phyloP scores from a whole-genome alignment of 1,139 yeast species.

The Candida sp. region DNA sequence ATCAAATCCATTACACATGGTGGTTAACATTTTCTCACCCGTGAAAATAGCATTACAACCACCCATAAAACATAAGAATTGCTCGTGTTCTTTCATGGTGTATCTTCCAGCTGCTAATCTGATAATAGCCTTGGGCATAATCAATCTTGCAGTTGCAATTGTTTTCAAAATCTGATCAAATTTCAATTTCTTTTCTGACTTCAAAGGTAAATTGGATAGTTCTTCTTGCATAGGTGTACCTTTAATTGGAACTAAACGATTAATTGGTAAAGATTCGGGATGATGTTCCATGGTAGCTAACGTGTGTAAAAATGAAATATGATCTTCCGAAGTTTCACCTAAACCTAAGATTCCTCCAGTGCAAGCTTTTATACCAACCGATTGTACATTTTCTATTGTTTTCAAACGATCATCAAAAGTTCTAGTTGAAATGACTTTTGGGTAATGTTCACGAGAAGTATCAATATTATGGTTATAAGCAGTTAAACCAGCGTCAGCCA shows the following conservation, averaged over 20 bases:
- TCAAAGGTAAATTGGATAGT: constrained; percentile 35
- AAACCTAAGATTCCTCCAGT: constrained; percentile 80
- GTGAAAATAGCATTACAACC: constrained; percentile 83
- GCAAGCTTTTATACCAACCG: constrained; percentile 68
- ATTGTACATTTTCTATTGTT: constrained; percentile 62
- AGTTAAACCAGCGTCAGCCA: constrained; percentile 70
- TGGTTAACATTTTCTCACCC: constrained; percentile 78
- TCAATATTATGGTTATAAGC: constrained; percentile 83
- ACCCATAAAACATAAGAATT: constrained; percentile 70
- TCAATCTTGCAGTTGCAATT: constrained; percentile 69
- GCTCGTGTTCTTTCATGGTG: constrained; percentile 78
- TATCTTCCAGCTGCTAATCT: constrained; percentile 81
- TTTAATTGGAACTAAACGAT: constrained; percentile 70
- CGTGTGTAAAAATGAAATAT: constrained; percentile 64
- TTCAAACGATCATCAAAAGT: constrained; percentile 65
- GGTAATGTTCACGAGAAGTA: constrained; percentile 75
- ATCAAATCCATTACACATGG: constrained; percentile 85
- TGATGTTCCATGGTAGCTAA: constrained; percentile 64
- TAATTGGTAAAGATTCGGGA: constrained; percentile 82
- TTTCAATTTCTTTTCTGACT: constrained; percentile 39
- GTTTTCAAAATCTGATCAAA: constrained; percentile 66
- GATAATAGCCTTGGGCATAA: constrained; percentile 71
- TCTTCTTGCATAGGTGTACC: constrained; percentile 76
- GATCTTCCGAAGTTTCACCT: constrained; percentile 74
- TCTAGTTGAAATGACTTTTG: constrained; percentile 67